phyloP scores from a whole-genome alignment of 805 yeast genomes.

The Saccharomycopsis sp. region DNA sequence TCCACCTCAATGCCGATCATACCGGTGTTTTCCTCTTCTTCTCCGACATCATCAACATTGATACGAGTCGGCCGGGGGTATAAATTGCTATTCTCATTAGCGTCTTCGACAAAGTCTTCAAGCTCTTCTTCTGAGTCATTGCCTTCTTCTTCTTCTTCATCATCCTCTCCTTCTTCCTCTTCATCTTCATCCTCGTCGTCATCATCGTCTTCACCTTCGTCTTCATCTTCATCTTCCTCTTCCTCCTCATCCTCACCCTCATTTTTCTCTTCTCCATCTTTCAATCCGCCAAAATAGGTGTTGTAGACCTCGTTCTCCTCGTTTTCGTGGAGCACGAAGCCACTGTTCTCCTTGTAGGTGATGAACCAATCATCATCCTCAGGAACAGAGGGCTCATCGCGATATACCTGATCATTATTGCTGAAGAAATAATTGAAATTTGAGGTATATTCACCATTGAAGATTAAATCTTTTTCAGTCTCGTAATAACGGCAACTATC shows the following conservation, averaged over 20 bases:
- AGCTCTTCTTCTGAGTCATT: slow-evolving; percentile 1
- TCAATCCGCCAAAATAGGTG: no score
- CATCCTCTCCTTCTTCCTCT: slow-evolving; percentile 10
- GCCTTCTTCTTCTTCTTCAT: slow-evolving; percentile 3
- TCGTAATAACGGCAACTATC: slow-evolving; percentile 18
- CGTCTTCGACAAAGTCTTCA: slow-evolving; percentile 6
- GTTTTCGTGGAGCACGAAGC: slow-evolving; percentile 2
- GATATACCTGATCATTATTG: background rate
- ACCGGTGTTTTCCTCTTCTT: no score
- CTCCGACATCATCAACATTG: no score
- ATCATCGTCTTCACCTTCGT: slow-evolving; percentile 1
- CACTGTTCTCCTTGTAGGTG: slow-evolving; percentile 6
- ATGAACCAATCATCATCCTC: no score
- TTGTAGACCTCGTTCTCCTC: slow-evolving; percentile 1
- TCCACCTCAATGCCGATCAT: no score
- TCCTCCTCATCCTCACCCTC: slow-evolving; percentile 8
- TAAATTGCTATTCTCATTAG: background rate
- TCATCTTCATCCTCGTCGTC: slow-evolving; percentile 5
- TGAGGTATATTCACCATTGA: slow-evolving; percentile 2
- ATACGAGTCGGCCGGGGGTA: no score
- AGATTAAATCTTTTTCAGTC: slow-evolving; percentile 13
- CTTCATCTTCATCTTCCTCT: slow-evolving; percentile 8
- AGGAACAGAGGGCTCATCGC: background rate
- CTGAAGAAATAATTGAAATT: slow-evolving; percentile 9
- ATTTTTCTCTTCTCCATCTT: slow-evolving; percentile 2